Evolutionary conservation across 306 rosid genomes (phyloP).

Genomic region (Quercus mongolica): DNA sequence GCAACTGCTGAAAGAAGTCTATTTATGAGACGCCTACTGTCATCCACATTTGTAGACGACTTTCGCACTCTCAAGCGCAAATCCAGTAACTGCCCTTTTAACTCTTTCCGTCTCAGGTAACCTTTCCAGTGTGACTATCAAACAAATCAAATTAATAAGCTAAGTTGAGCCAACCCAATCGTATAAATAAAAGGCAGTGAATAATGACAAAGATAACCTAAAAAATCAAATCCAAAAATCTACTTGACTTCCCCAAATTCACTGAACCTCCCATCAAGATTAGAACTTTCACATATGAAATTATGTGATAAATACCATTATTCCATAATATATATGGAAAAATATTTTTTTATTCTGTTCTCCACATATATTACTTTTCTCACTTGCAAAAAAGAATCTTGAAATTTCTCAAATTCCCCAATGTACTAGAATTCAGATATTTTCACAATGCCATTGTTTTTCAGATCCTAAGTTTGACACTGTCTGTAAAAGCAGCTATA

Average conservation of each 20-base stretch:
- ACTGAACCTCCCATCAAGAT: background rate
- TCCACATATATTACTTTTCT: background rate
- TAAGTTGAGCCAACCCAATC: background rate
- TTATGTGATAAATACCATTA: background rate
- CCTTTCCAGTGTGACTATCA: conserved; percentile 84
- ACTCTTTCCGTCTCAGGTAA: conserved; percentile 56
- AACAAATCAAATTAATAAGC: background rate
- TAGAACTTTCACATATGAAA: background rate
- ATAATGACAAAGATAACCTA: background rate
- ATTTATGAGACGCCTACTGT: conserved; percentile 77
- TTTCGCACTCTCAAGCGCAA: conserved; percentile 64
- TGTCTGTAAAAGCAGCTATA: background rate
- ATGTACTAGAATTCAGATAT: background rate
- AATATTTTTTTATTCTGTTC: background rate
- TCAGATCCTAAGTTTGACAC: background rate
- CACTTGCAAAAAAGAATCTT: background rate
- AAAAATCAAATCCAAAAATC: background rate
- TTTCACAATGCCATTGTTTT: background rate
- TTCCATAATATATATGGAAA: background rate
- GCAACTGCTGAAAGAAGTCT: conserved; percentile 57
- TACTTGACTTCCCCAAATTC: background rate
- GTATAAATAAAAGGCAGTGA: background rate
- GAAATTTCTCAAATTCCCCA: background rate
- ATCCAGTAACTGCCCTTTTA: conserved; percentile 58
- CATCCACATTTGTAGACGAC: conserved; percentile 77